Evolutionary conservation across 2,329 filamentous ascomycete species (phyloP), one percentile per base, ranked within the genome.

Genomic region (Scedosporium apiospermum): DNA sequence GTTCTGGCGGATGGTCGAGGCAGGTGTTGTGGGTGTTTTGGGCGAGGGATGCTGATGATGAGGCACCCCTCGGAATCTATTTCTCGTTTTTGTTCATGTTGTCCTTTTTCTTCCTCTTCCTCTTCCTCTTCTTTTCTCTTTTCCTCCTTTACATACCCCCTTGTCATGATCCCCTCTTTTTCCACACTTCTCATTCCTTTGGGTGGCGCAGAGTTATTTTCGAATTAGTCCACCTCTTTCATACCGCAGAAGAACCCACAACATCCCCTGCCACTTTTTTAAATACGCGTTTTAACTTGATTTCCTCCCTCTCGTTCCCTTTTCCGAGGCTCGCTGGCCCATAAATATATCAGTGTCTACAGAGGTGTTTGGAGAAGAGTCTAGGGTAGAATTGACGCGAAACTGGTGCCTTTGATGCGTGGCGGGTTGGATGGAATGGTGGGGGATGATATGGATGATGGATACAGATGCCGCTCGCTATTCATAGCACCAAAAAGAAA

Each of bases 101-200:
- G 34, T 38, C 10, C 10, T 38, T 38, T 38, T 38, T 64, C 44
- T 60, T 41, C 46, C 41, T 55, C 59, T 49, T 34, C 34, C 49
- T 38, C 64, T 62, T 65, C 62, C 26, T 41, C 58, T 60, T 60
- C 60, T 26, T 60, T 58, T 57, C 18, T 63, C 49, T 64, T 53
- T 53, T 55, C 42, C 49, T 62, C 18, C 51, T 26, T 62, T 51
- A 16, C 51, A 38, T 38, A 58, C 57, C 27, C 38, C 27, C 57
- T 27, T 55, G 23, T 55, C 51, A 55, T 55, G 51, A 55, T 55
- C 51, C 51, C 49, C 5, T 53, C 18, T 26, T 42, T 41, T 42
- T 58, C 27, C 27, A 4, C 57, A 38, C 27, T 58, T 42, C 38
- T 58, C 57, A 41, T 21, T 58, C 57, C 30, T 27, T 14, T 23